Percentiles rank a stretch among this genome's conserved stretches.
phyloP scores from a whole-genome alignment of 2,329 filamentous ascomycete species.

The Colletotrichum agaves region DNA sequence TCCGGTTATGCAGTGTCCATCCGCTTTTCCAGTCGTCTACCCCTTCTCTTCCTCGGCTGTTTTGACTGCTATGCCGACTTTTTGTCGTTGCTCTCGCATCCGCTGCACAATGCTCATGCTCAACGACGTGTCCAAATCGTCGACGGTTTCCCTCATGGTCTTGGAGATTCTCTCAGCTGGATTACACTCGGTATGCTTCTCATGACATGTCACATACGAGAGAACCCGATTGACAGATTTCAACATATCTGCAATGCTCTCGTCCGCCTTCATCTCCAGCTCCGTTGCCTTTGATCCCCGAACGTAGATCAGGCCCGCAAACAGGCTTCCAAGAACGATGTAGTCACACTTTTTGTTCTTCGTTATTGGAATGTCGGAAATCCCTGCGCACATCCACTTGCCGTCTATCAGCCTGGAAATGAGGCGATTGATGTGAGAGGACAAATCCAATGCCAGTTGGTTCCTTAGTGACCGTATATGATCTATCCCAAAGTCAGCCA shows the following conservation, averaged over 20 bases:
- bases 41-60: neutral
- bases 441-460: slow-evolving; percentile 19
- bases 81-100: slow-evolving; percentile 27
- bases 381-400: slow-evolving; percentile 28
- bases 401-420: slow-evolving; percentile 20
- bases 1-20: neutral
- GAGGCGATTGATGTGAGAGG: slow-evolving; percentile 23
- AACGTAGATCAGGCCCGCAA: slow-evolving; percentile 24
- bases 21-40: slow-evolving; percentile 2
- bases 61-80: neutral
- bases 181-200: slow-evolving; percentile 30
- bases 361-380: slow-evolving; percentile 29
- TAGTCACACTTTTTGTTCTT: slow-evolving; percentile 35
- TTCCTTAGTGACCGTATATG: slow-evolving; percentile 7
- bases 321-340: slow-evolving; percentile 24
- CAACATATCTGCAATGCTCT: slow-evolving; percentile 28
- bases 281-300: slow-evolving; percentile 21
- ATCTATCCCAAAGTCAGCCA: neutral
- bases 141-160: slow-evolving; percentile 22
- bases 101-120: neutral
- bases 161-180: slow-evolving; percentile 9
- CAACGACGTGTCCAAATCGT: slow-evolving; percentile 7
- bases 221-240: slow-evolving; percentile 30
- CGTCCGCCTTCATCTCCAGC: slow-evolving; percentile 12
- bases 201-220: slow-evolving; percentile 27